Evolutionary conservation across 371 early-diverging fungal species (phyloP).

Genomic region (Circinella minor): DNA sequence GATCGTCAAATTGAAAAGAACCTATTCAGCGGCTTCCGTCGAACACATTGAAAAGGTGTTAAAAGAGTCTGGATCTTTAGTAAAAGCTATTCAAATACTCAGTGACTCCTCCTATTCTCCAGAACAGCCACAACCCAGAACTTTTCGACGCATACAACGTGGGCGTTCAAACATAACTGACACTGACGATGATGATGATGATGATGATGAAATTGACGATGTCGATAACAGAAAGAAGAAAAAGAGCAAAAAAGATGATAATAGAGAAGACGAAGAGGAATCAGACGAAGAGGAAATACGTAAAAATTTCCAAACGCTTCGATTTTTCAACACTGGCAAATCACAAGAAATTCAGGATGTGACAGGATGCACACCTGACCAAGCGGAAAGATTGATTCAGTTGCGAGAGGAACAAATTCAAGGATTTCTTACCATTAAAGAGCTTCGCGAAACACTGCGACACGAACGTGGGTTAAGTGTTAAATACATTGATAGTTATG

Average conservation of each 20-base stretch:
- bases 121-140: slow-evolving; percentile 22
- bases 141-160: slow-evolving; percentile 9
- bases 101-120: slow-evolving; percentile 14
- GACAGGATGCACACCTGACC: slow-evolving; percentile 63
- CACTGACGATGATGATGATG: neutral
- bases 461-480: slow-evolving; percentile 61
- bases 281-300: slow-evolving; percentile 5
- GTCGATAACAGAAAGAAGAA: neutral
- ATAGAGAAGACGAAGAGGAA: neutral
- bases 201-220: neutral
- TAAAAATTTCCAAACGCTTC: slow-evolving; percentile 41
- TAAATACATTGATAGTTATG: slow-evolving; percentile 63
- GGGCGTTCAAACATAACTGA: neutral
- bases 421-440: slow-evolving; percentile 41
- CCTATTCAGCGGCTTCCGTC: slow-evolving; percentile 10
- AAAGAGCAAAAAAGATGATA: neutral
- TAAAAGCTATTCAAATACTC: slow-evolving; percentile 17
- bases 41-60: slow-evolving; percentile 9
- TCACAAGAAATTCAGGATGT: slow-evolving; percentile 67
- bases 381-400: slow-evolving; percentile 59
- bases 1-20: slow-evolving; percentile 2
- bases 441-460: slow-evolving; percentile 57
- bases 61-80: slow-evolving; percentile 11
- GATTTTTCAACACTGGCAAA: slow-evolving; percentile 70
- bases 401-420: slow-evolving; percentile 63